phyloP scores from a whole-genome alignment of 306 rosid genomes.

The Lathyrus tuberosus region DNA sequence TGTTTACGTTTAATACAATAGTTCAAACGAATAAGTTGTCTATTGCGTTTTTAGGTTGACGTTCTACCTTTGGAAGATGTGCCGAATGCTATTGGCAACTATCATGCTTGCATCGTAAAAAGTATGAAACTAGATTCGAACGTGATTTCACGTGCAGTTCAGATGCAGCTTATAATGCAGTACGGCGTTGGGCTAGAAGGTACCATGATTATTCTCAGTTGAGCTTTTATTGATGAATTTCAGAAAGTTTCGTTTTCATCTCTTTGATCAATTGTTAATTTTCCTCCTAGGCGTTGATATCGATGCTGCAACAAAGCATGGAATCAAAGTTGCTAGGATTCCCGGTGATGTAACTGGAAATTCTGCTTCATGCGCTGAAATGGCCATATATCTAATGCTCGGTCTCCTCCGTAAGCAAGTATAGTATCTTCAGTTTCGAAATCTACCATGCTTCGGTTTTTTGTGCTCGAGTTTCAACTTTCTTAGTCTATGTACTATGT shows the following conservation, averaged over 20 bases:
- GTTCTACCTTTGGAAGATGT: slow-evolving; percentile 70
- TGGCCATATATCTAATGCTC: slow-evolving; percentile 80
- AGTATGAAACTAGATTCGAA: slow-evolving; percentile 64
- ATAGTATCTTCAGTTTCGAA: slow-evolving; percentile 36
- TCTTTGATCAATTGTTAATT: slow-evolving; percentile 1
- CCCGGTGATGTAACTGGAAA: slow-evolving; percentile 72
- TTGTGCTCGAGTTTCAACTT: not conserved
- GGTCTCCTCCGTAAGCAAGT: slow-evolving; percentile 95
- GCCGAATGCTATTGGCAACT: slow-evolving; percentile 60
- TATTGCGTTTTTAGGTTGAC: slow-evolving; percentile 64
- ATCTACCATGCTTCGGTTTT: not conserved
- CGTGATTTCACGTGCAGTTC: slow-evolving; percentile 64
- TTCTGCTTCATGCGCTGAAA: slow-evolving; percentile 89
- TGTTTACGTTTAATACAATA: not conserved
- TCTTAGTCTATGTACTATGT: not conserved
- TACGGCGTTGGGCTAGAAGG: slow-evolving; percentile 95
- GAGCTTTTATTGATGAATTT: slow-evolving; percentile 5
- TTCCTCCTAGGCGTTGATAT: slow-evolving; percentile 75
- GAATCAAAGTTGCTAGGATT: slow-evolving; percentile 91
- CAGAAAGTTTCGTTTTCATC: slow-evolving; percentile 22
- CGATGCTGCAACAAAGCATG: slow-evolving; percentile 83
- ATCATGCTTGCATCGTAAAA: slow-evolving; percentile 68
- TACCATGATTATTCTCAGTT: slow-evolving; percentile 34
- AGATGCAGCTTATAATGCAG: slow-evolving; percentile 85
- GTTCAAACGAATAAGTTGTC: not conserved